These are phyloP conservation scores for Puccinia sorghi DNA, from an alignment of 1,284 basidiomycete species.

Conservation along the genomic window DNA sequence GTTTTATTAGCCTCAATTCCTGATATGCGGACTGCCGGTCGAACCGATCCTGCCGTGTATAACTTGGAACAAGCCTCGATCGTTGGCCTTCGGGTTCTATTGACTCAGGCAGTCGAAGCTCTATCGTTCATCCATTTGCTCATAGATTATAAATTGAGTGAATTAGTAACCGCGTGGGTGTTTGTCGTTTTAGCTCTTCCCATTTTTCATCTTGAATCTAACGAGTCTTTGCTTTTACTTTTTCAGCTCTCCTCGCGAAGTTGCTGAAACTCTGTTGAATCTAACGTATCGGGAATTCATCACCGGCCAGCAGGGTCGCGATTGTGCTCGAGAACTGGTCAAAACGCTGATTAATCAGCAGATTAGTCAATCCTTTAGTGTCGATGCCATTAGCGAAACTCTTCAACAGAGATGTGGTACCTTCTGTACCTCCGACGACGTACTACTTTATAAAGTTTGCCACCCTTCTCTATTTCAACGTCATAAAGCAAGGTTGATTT, in stretches of 20 bases:
- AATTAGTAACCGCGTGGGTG: constrained; percentile 75
- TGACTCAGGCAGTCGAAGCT: constrained; percentile 82
- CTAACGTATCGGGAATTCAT: constrained; percentile 83
- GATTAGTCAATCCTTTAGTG: constrained; percentile 91
- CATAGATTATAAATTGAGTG: constrained; percentile 85
- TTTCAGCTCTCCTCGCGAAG: constrained; percentile 62
- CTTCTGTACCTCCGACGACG: constrained; percentile 97
- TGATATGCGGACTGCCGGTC: constrained; percentile 41
- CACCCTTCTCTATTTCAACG: background rate
- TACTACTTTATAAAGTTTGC: constrained; percentile 88
- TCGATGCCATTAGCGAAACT: constrained; percentile 92
- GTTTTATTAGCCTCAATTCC: constrained; percentile 51
- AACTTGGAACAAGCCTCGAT: constrained; percentile 78
- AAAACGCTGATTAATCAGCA: constrained; percentile 96
- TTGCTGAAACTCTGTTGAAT: constrained; percentile 63
- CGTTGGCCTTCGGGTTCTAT: constrained; percentile 69
- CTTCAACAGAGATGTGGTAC: constrained; percentile 91
- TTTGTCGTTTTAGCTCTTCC: background rate
- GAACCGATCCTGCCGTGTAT: constrained; percentile 51
- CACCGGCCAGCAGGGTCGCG: constrained; percentile 76
- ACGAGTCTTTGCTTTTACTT: constrained; percentile 62
- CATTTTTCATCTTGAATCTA: background rate
- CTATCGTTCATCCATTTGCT: constrained; percentile 89
- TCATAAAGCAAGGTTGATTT: background rate
- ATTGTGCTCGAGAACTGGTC: constrained; percentile 80